Percentiles rank a stretch among this genome's conserved stretches.
Conservation (phyloP, 257 asterid species). For the Craterostigma plantagineum region DNA sequence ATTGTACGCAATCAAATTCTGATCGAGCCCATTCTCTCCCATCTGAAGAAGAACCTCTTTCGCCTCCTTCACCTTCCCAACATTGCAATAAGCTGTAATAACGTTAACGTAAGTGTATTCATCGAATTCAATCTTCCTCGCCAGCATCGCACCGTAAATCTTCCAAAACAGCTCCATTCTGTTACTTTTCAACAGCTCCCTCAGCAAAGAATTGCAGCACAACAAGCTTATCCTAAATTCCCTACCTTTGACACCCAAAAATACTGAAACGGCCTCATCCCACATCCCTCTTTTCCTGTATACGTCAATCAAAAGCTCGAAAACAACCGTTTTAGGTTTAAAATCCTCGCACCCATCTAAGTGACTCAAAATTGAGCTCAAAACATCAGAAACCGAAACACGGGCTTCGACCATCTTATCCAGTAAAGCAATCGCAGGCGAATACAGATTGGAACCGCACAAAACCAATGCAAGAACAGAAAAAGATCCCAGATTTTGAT, state of each 20-base stretch:
- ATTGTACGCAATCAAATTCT: conserved; percentile 50
- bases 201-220: conserved; percentile 76
- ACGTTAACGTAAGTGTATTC: conserved; percentile 45
- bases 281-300: conserved; percentile 53
- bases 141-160: conserved; percentile 39
- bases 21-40: conserved; percentile 41
- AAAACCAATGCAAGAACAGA: conserved; percentile 37
- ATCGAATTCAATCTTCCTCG: conserved; percentile 27
- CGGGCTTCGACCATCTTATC: conserved; percentile 28
- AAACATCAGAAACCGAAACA: conserved; percentile 20
- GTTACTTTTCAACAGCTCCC: conserved; percentile 42
- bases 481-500: conserved; percentile 34
- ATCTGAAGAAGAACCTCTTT: conserved; percentile 38
- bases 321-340: conserved; percentile 28
- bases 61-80: conserved; percentile 42
- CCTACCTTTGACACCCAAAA: conserved; percentile 27
- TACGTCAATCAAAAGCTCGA: conserved; percentile 69
- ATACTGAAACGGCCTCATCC: conserved; percentile 47
- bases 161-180: conserved; percentile 59
- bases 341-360: conserved; percentile 19
- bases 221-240: conserved; percentile 39
- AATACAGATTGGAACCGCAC: conserved; percentile 37
- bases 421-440: conserved; percentile 30
- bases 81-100: conserved; percentile 57
- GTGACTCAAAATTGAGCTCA: conserved; percentile 31